phyloP scores from a whole-genome alignment of 2,329 filamentous ascomycete genomes.

The Calonectria honghensis region DNA sequence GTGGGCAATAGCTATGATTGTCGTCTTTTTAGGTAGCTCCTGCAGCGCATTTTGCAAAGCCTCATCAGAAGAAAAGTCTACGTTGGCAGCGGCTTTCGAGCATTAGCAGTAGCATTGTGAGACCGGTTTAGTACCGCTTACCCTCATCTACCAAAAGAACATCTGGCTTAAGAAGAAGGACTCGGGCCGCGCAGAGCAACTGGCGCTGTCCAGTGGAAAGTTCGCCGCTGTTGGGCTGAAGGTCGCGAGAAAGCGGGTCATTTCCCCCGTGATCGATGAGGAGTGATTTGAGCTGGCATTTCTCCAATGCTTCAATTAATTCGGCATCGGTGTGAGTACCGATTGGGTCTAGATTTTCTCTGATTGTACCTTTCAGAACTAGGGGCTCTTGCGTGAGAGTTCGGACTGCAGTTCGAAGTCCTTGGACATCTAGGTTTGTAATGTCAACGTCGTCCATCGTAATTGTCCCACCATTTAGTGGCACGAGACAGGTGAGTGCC shows the following conservation, averaged over 20 bases:
- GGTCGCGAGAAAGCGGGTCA: neutral
- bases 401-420: neutral
- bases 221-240: neutral
- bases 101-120: neutral
- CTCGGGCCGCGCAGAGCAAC: constrained; percentile 9
- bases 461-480: neutral
- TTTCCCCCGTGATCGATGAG: neutral
- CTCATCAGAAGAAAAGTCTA: constrained; percentile 8
- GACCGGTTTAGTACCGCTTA: neutral
- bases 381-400: constrained; percentile 7
- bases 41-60: neutral
- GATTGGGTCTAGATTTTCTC: constrained; percentile 1
- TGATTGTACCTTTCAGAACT: neutral
- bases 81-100: constrained; percentile 7
- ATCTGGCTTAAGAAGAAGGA: constrained; percentile 3
- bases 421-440: constrained; percentile 4
- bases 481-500: neutral
- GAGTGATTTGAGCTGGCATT: constrained; percentile 2
- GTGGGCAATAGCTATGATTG: constrained; percentile 2
- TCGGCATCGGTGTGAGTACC: neutral
- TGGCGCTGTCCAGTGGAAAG: constrained; percentile 5
- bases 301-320: constrained; percentile 4
- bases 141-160: constrained; percentile 16
- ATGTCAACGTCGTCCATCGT: constrained; percentile 6
- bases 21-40: neutral